phyloP scores from a whole-genome alignment of 495 filamentous ascomycete species.

The Rusavskia elegans region DNA sequence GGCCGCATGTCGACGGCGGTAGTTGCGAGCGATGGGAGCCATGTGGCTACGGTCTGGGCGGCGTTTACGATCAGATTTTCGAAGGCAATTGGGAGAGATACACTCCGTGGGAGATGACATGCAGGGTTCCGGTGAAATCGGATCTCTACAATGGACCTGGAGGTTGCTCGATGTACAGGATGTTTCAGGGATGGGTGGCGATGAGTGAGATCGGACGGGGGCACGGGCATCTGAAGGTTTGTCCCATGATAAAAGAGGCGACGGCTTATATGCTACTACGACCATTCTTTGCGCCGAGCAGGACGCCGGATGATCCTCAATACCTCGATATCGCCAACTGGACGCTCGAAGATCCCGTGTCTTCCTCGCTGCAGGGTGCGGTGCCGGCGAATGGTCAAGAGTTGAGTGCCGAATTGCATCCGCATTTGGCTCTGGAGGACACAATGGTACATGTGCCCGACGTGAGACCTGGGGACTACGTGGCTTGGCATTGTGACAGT shows the following conservation, averaged over 20 bases:
- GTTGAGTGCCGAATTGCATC: constrained; percentile 52
- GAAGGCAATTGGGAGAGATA: constrained; percentile 67
- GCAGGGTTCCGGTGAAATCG: constrained; percentile 48
- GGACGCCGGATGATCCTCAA: constrained; percentile 8
- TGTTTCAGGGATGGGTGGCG: constrained; percentile 79
- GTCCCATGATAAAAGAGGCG: constrained; percentile 55
- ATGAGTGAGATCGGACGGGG: constrained; percentile 56
- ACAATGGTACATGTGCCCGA: constrained; percentile 70
- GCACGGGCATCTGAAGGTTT: constrained; percentile 73
- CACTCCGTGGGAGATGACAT: constrained; percentile 64
- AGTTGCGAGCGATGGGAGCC: constrained; percentile 79
- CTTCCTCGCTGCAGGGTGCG: constrained; percentile 54
- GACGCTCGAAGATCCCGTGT: constrained; percentile 26
- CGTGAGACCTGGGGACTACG: constrained; percentile 71
- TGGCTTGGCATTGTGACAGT: constrained; percentile 84
- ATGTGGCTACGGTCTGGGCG: constrained; percentile 50
- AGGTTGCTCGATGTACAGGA: constrained; percentile 69
- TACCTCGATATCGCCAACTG: constrained; percentile 39
- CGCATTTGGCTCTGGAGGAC: constrained; percentile 53
- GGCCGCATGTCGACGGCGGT: constrained; percentile 75
- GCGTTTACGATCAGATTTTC: constrained; percentile 58
- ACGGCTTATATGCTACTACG: constrained; percentile 73
- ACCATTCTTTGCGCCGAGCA: constrained; percentile 55
- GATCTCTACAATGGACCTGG: constrained; percentile 74
- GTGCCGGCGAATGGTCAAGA: constrained; percentile 66